Base-by-base conservation (phyloP, 2,329 filamentous ascomycete species). In the Chrysoporthe cubensis region DNA sequence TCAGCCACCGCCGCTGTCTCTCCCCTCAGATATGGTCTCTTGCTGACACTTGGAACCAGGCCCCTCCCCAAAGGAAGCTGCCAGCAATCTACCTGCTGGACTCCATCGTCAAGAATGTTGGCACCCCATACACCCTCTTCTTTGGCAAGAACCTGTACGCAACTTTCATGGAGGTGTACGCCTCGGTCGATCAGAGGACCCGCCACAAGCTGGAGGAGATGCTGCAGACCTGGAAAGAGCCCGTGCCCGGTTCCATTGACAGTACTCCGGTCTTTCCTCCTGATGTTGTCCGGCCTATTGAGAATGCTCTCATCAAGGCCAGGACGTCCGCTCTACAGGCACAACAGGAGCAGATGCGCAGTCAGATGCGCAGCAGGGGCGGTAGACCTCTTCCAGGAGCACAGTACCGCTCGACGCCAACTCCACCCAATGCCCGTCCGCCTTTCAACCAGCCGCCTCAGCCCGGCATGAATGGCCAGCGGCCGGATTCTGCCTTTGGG, bases 101-200 rank as follows among this genome's bases (percentile, higher is more conserved):
- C 81, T 98, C 95, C 18, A 95, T 99, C 70, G 94, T 97, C 77
- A 99, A 99, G 81, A 98, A 99, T 83, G 94, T 99, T 70, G 96
- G 96, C 70, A 97, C 95, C 0, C 96, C 96, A 8, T 99, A 99
- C 80, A 98, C 95, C 0, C 85, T 98, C 14, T 98, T 97, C 78
- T 91, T 99, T 72, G 93, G 94, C 64, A 90, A 93, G 52, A 95
- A 95, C 75, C 87, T 99, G 50, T 98, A 95, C 80, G 88, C 90
- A 73, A 98, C 93, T 4, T 99, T 97, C 77, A 97, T 98, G 94
- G 93, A 96, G 75, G 92, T 96, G 48, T 99, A 98, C 77, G 92
- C 91, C 3, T 87, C 96, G 69, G 94, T 98, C 71, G 94, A 97
- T 74, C 87, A 87, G 71, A 85, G 86, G 69, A 94, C 94, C 32